Evolutionary conservation across 2,329 filamentous ascomycete species (phyloP).

Genomic region (Calonectria montana): DNA sequence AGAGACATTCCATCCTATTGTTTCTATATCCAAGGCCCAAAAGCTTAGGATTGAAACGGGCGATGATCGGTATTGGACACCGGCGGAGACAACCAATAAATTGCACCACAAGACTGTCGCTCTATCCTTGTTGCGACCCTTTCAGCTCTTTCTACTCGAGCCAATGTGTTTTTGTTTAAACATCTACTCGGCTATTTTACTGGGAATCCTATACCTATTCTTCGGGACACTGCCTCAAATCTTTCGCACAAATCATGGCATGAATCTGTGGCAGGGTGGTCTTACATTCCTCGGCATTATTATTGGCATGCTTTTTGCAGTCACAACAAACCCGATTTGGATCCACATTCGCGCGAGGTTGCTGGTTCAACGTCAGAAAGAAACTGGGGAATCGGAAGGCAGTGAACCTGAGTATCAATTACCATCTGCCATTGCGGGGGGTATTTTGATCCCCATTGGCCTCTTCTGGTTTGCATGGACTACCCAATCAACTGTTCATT

Average conservation of each 20-base stretch:
- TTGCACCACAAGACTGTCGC: neutral
- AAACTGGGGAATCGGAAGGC: conserved; percentile 15
- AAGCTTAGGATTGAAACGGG: conserved; percentile 28
- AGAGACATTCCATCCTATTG: conserved; percentile 35
- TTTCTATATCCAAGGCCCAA: conserved; percentile 22
- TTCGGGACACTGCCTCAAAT: conserved; percentile 87
- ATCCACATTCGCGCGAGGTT: conserved; percentile 9
- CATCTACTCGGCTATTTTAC: conserved; percentile 81
- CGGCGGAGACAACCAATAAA: conserved; percentile 13
- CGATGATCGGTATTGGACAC: conserved; percentile 7
- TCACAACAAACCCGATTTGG: conserved; percentile 27
- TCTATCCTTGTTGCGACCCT: conserved; percentile 68
- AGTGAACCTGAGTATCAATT: conserved; percentile 31
- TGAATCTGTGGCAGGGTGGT: conserved; percentile 71
- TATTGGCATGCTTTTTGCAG: conserved; percentile 17
- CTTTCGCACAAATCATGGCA: conserved; percentile 77
- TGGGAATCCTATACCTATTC: conserved; percentile 87
- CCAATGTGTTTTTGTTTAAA: conserved; percentile 85
- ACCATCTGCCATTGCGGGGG: conserved; percentile 23
- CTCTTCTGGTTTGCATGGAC: conserved; percentile 38
- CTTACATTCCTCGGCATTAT: conserved; percentile 31
- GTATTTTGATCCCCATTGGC: conserved; percentile 24
- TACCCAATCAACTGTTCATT: conserved; percentile 21
- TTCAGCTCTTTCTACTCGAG: conserved; percentile 80
- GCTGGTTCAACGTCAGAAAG: conserved; percentile 11